Conservation (phyloP, 2,329 filamentous ascomycete species). For the Fusarium drepaniforme region DNA sequence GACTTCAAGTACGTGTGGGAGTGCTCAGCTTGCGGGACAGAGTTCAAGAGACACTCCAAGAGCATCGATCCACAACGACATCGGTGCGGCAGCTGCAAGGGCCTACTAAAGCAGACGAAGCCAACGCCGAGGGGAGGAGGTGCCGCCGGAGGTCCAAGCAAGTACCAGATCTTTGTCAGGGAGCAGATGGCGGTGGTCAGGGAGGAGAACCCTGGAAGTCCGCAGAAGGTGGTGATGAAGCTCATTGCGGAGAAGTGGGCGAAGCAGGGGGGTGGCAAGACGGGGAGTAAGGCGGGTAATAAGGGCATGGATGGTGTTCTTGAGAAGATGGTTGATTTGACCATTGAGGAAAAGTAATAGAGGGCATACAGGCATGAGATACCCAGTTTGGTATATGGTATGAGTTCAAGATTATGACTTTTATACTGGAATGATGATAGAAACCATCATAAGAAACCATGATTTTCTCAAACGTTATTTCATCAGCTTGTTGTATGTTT, state of each 20-base stretch:
- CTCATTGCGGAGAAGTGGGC: constrained; percentile 74
- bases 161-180: constrained; percentile 70
- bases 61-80: constrained; percentile 81
- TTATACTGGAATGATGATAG: not conserved
- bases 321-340: constrained; percentile 43
- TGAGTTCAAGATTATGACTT: not conserved
- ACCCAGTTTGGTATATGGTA: constrained; percentile 8
- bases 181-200: constrained; percentile 74
- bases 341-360: constrained; percentile 37
- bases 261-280: constrained; percentile 56
- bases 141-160: constrained; percentile 44
- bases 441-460: not conserved
- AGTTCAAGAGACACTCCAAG: constrained; percentile 87
- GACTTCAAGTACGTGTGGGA: constrained; percentile 93
- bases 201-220: constrained; percentile 65
- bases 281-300: constrained; percentile 20
- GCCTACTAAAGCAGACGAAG: constrained; percentile 79
- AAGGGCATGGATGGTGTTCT: constrained; percentile 36
- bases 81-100: constrained; percentile 82
- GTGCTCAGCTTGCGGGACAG: constrained; percentile 75
- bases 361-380: constrained; percentile 5
- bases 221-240: constrained; percentile 78
- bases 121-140: constrained; percentile 68
- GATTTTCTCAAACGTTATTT: not conserved
- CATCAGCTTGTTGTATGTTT: no score